Percentiles rank a stretch among this genome's conserved stretches.
Conservation (phyloP, 2,329 filamentous ascomycete species). For the Hypoxylon sp. region DNA sequence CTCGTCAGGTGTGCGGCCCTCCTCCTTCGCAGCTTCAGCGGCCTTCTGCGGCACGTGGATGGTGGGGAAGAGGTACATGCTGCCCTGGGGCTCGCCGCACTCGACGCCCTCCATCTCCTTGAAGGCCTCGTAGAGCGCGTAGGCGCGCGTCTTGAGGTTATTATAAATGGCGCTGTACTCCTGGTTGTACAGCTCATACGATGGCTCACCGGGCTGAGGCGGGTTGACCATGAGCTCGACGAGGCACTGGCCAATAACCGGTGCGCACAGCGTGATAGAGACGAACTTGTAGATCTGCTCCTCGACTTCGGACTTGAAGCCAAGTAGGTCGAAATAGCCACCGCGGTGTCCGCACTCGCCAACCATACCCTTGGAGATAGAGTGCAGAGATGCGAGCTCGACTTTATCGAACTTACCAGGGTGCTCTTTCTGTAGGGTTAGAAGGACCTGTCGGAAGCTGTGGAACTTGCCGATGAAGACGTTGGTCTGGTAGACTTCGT, state of each 20-base stretch:
- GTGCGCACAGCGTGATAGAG: constrained; percentile 95
- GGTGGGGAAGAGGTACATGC: constrained; percentile 99
- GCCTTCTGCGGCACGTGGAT: constrained; percentile 86
- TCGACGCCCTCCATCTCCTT: constrained; percentile 95
- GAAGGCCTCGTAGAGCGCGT: constrained; percentile 91
- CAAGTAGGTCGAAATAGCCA: constrained; percentile 96
- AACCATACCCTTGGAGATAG: constrained; percentile 97
- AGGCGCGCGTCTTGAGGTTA: constrained; percentile 83
- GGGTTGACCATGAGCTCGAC: constrained; percentile 99
- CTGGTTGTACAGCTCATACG: constrained; percentile 83
- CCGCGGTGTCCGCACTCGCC: constrained; percentile 98
- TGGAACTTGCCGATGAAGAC: constrained; percentile 95
- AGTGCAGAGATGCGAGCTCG: constrained; percentile 93
- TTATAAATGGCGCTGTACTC: constrained; percentile 89
- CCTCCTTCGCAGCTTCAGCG: constrained; percentile 78
- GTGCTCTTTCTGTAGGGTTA: constrained; percentile 81
- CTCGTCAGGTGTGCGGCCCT: constrained; percentile 85
- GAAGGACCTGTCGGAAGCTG: constrained; percentile 92
- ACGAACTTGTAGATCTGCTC: constrained; percentile 99
- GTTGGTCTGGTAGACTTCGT: constrained; percentile 99
- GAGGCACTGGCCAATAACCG: constrained; percentile 95
- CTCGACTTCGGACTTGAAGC: constrained; percentile 87
- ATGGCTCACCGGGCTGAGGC: constrained; percentile 84
- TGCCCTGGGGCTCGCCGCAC: constrained; percentile 89
- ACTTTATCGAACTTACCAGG: constrained; percentile 85